Base-by-base conservation (phyloP, 306 rosid genomes). In the Vigna angularis region DNA sequence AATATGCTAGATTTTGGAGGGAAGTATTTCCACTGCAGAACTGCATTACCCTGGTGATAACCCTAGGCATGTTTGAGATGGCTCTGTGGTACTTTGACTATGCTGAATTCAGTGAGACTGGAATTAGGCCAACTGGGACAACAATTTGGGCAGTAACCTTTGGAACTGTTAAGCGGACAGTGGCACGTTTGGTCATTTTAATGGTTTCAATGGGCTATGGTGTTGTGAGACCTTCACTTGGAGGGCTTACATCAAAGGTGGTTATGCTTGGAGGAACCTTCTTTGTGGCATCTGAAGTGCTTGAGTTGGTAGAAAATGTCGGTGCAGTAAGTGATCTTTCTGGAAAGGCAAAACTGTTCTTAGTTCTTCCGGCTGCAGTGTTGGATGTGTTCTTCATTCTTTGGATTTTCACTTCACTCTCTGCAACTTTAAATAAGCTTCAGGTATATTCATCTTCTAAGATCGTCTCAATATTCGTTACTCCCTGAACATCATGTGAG, bases 311-410 rank as follows among this genome's bases (percentile, higher is more conserved):
- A 11, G 99, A 95, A 88, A 93, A 93, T 74, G 99, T 93, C 1
- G 99, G 99, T 66, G 93, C 99, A 20, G 87, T 95, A 66, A 95
- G 97, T 59, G 99, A 95, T 84, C 90, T 93, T 84, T 89, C 99
- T 17, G 99, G 99, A 74, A 95, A 95, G 80, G 98, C 99, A 36
- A 93, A 91, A 64, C 84, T 95, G 26, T 93, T 95, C 82, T 85
- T 95, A 87, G 93, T 93, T 79, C 96, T 95, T 81, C 99, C 99
- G 3, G 89, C 94, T 68, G 98, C 98, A 34, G 50, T 93, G 59
- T 85, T 95, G 92, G 99, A 95, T 55, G 98, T 93, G 76, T 93
- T 95, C 85, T 95, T 95, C 93, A 91, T 95, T 89, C 88, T 95
- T 76, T 95, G 99, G 98, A 95, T 95, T 76, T 95, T 93, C 77